Conservation (phyloP, 805 yeast species). For the Yamadazyma paraphyllophila region DNA sequence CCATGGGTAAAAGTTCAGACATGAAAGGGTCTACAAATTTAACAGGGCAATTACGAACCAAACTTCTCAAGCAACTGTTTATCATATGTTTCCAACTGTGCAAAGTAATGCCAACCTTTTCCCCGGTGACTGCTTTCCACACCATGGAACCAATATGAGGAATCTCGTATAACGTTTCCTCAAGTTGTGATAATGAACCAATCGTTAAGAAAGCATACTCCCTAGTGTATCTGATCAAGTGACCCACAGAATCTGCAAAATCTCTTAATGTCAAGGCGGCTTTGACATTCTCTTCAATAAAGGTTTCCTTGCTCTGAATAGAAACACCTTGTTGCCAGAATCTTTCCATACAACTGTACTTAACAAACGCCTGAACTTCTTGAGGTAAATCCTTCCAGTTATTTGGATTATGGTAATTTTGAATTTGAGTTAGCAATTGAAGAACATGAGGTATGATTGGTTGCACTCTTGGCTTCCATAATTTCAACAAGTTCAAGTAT, state of each 20-base stretch:
- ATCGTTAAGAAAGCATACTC: slow-evolving; percentile 91
- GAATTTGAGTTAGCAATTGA: slow-evolving; percentile 84
- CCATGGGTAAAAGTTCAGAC: slow-evolving; percentile 73
- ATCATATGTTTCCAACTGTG: slow-evolving; percentile 98
- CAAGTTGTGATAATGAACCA: slow-evolving; percentile 85
- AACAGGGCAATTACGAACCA: slow-evolving; percentile 84
- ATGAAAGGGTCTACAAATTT: slow-evolving; percentile 65
- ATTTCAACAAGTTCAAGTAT: slow-evolving; percentile 60
- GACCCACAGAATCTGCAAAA: slow-evolving; percentile 97
- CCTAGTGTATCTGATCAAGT: slow-evolving; percentile 89
- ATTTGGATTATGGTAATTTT: slow-evolving; percentile 89
- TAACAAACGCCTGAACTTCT: slow-evolving; percentile 90
- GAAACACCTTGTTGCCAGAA: slow-evolving; percentile 99
- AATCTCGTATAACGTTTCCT: slow-evolving; percentile 81
- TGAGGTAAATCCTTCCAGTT: slow-evolving; percentile 87
- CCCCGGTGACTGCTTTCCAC: slow-evolving; percentile 87
- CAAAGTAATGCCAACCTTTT: slow-evolving; percentile 79
- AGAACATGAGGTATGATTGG: slow-evolving; percentile 90
- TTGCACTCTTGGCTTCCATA: slow-evolving; percentile 92
- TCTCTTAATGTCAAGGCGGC: slow-evolving; percentile 93
- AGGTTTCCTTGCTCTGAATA: slow-evolving; percentile 88
- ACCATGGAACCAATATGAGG: slow-evolving; percentile 75
- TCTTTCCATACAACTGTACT: slow-evolving; percentile 83
- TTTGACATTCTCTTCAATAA: slow-evolving; percentile 88
- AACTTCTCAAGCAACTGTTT: slow-evolving; percentile 81